Conservation (phyloP, 768 basidiomycete genomes). For the Naganishia vaughanmartiniae region DNA sequence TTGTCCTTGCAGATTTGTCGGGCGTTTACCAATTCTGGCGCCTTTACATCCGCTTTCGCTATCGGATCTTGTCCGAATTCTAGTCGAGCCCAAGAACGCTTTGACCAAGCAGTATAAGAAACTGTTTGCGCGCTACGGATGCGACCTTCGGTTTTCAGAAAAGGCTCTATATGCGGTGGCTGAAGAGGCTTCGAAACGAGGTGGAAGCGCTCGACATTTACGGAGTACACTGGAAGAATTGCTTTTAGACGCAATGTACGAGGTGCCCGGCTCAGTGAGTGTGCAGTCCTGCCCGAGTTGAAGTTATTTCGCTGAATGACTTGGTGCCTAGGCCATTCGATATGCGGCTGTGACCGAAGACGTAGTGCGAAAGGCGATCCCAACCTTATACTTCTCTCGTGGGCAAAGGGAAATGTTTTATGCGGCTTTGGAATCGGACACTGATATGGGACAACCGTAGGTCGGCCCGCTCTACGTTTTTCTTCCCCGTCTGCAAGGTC, state of each 20-base stretch:
- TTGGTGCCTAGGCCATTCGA: slow-evolving; percentile 61
- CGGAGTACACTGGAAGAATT: slow-evolving; percentile 84
- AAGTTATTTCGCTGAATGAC: neutral
- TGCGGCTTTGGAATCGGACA: slow-evolving; percentile 42
- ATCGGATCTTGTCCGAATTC: slow-evolving; percentile 77
- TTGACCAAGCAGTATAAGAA: slow-evolving; percentile 84
- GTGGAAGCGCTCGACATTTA: slow-evolving; percentile 85
- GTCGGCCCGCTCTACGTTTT: slow-evolving; percentile 11
- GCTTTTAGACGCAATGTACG: slow-evolving; percentile 83
- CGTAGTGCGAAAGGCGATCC: slow-evolving; percentile 64
- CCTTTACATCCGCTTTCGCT: slow-evolving; percentile 75
- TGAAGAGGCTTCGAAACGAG: slow-evolving; percentile 69
- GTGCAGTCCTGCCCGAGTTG: neutral
- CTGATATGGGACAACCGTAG: slow-evolving; percentile 25
- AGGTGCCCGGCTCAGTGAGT: slow-evolving; percentile 49
- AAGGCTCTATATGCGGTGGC: slow-evolving; percentile 79
- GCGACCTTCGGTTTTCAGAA: slow-evolving; percentile 81
- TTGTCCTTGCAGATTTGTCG: slow-evolving; percentile 61
- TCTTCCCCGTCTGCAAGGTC: neutral
- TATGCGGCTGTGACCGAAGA: slow-evolving; percentile 77
- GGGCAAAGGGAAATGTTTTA: slow-evolving; percentile 44
- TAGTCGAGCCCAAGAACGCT: slow-evolving; percentile 88
- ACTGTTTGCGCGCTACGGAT: slow-evolving; percentile 76
- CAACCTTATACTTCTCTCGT: slow-evolving; percentile 70
- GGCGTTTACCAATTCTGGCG: slow-evolving; percentile 86